These are phyloP conservation scores for Cytospora schulzeri DNA, from an alignment of 2,329 filamentous ascomycete species.

Conservation along the genomic window DNA sequence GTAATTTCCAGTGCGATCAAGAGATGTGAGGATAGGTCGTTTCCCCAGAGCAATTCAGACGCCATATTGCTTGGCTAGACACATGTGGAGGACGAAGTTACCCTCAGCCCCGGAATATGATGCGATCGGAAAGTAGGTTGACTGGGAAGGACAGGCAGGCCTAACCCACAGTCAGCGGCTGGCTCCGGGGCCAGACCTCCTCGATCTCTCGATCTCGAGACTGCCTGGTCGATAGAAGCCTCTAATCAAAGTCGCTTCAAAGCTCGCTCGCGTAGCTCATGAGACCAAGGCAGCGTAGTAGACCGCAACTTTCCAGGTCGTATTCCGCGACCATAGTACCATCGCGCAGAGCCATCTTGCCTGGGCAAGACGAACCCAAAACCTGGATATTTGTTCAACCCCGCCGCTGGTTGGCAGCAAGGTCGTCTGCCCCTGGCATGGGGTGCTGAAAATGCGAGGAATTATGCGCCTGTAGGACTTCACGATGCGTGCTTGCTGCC, in stretches of 20 bases:
- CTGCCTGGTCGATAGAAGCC: slow-evolving; percentile 3
- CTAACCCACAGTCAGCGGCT: slow-evolving; percentile 9
- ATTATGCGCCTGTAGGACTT: neutral
- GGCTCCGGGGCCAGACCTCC: neutral
- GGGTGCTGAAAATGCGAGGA: slow-evolving; percentile 4
- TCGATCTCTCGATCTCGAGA: neutral
- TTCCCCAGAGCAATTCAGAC: neutral
- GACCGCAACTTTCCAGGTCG: slow-evolving; percentile 8
- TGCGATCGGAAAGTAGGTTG: slow-evolving; percentile 8
- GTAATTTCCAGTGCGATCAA: slow-evolving; percentile 10
- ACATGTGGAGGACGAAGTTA: slow-evolving; percentile 6
- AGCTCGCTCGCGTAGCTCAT: neutral
- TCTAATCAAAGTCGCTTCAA: neutral
- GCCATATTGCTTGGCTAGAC: neutral
- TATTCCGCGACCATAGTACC: slow-evolving; percentile 11
- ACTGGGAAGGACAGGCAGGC: slow-evolving; percentile 4
- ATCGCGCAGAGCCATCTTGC: slow-evolving; percentile 19
- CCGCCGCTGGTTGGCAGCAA: slow-evolving; percentile 7
- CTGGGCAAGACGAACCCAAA: neutral
- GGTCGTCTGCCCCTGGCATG: slow-evolving; percentile 3
- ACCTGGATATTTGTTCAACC: slow-evolving; percentile 7
- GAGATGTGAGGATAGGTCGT: neutral
- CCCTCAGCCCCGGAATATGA: slow-evolving; percentile 11
- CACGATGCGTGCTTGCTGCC: slow-evolving; percentile 4
- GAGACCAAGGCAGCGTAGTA: slow-evolving; percentile 10